phyloP scores from a whole-genome alignment of 805 yeast species.

The Candida cerambycidarum region DNA sequence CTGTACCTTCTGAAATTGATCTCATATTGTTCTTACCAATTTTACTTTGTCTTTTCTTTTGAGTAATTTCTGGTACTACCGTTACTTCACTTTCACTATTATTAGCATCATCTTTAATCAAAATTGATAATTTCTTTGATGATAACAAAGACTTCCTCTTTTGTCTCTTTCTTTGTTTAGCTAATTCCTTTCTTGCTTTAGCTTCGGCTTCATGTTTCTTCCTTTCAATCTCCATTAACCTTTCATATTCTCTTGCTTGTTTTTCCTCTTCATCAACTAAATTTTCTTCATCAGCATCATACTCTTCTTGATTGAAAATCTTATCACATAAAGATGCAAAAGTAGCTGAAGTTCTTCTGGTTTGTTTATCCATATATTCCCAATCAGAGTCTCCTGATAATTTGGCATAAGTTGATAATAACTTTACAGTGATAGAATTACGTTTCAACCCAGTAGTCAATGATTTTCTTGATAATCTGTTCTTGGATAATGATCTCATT shows the following conservation, averaged over 20 bases:
- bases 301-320: constrained; percentile 66
- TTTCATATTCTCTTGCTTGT: constrained; percentile 45
- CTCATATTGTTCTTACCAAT: constrained; percentile 21
- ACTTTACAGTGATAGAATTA: constrained; percentile 69
- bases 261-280: constrained; percentile 44
- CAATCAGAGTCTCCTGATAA: constrained; percentile 63
- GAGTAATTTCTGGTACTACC: constrained; percentile 25
- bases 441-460: constrained; percentile 52
- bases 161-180: constrained; percentile 43
- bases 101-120: constrained; percentile 35
- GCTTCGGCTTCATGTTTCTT: constrained; percentile 54
- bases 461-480: constrained; percentile 35
- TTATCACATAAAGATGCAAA: constrained; percentile 77
- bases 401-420: constrained; percentile 72
- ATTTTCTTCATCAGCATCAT: constrained; percentile 49
- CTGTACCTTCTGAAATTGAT: constrained; percentile 37
- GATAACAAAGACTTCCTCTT: constrained; percentile 41
- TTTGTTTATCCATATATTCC: constrained; percentile 69
- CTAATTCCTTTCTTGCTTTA: constrained; percentile 47
- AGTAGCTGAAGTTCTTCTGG: constrained; percentile 73
- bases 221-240: constrained; percentile 46
- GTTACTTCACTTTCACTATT: constrained; percentile 29
- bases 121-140: constrained; percentile 35
- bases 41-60: constrained; percentile 40
- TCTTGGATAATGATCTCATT: constrained; percentile 25